A percentile compares a stretch with the other conserved stretches of the same genome.
phyloP scores from a whole-genome alignment of 805 yeast species.

The Yamadazyma kitorensis region DNA sequence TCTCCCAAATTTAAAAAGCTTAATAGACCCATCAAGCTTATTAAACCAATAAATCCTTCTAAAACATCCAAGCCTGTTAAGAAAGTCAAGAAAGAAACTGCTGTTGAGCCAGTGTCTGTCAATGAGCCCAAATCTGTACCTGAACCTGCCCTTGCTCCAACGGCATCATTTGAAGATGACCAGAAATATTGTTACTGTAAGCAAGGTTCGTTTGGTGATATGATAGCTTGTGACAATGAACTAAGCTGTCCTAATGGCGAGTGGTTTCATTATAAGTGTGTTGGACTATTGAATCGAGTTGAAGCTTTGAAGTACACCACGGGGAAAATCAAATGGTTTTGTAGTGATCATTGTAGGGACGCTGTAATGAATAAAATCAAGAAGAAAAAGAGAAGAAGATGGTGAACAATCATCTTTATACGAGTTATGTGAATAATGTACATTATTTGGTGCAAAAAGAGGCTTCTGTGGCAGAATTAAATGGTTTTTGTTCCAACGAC shows the following conservation, averaged over 20 bases:
- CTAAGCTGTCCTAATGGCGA: conserved; percentile 41
- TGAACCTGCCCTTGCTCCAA: background rate
- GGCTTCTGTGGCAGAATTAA: conserved; percentile 1
- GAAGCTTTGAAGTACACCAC: conserved; percentile 35
- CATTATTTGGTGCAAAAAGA: conserved; percentile 10
- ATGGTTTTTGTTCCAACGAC: conserved; percentile 1
- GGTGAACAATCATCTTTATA: conserved; percentile 1
- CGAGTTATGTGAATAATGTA: background rate
- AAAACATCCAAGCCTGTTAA: no score
- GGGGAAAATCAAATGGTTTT: conserved; percentile 39
- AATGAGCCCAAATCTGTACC: conserved; percentile 1
- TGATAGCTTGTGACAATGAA: conserved; percentile 91
- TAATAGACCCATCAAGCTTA: no score
- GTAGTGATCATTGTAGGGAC: conserved; percentile 31
- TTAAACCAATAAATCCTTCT: no score
- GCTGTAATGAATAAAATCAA: background rate
- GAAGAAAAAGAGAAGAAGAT: conserved; percentile 6
- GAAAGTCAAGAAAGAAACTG: no score
- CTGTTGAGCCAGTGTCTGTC: no score
- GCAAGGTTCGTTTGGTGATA: conserved; percentile 89
- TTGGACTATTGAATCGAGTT: conserved; percentile 36
- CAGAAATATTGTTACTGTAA: conserved; percentile 82
- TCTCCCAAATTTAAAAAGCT: no score
- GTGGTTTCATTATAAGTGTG: conserved; percentile 47
- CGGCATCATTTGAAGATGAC: conserved; percentile 16